Evolutionary conservation across 345 rosid species (phyloP), one percentile per base, ranked within the genome.

Genomic region (Salix brachista): DNA sequence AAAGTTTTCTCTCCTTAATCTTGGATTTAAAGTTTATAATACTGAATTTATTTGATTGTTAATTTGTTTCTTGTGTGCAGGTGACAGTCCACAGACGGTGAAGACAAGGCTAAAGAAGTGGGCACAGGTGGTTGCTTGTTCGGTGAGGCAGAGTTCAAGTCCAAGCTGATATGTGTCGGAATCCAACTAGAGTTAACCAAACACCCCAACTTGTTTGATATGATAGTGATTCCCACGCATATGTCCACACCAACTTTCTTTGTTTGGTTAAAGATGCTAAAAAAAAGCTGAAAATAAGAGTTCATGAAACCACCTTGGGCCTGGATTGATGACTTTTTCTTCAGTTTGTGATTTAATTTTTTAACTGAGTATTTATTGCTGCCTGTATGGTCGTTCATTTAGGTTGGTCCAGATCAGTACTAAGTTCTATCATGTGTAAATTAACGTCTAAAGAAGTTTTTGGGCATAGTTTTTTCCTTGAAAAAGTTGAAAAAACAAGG

Each of bases 41-140:
- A 54, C 9, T 23, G 25, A 12, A 14, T 10, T 41, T 41, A 41
- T 41, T 41, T 41, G 44, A 41, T 11, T 10, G 44, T 41, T 11
- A 41, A 41, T 48, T 23, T 75, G 71, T 34, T 65, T 73, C 44
- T 7, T 26, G 75, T 70, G 1, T 65, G 21, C 28, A 92, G 98
- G 94, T 70, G 97, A 90, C 73, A 87, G 88, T 88, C 95, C 97
- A 1, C 83, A 89, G 83, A 86, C 85, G 85, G 86, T 91, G 92
- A 94, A 92, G 89, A 91, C 90, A 77, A 87, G 94, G 86, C 81
- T 94, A 81, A 89, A 88, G 82, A 97, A 90, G 77, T 92, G 98
- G 97, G 98, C 97, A 62, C 94, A 88, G 84, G 94, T 92, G 83
- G 98, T 94, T 80, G 98, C 95, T 19, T 95, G 99, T 83, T 82